phyloP scores from a whole-genome alignment of 2,329 filamentous ascomycete species.

The Trichoderma endophyticum region DNA sequence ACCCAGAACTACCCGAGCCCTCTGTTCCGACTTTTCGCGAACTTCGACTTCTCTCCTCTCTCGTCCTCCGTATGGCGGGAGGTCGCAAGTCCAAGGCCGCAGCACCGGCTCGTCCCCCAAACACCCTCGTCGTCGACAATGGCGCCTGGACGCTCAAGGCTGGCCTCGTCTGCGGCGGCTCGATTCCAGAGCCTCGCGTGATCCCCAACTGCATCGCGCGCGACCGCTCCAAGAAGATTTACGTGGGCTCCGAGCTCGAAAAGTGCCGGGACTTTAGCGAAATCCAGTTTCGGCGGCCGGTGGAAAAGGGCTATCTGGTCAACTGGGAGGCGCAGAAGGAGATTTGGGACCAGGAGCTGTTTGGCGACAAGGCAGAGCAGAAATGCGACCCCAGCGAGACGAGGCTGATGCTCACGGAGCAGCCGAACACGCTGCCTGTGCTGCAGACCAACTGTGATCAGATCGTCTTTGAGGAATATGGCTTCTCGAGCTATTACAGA shows the following conservation, averaged over 20 bases:
- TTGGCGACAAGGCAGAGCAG: slow-evolving; percentile 63
- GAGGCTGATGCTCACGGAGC: slow-evolving; percentile 81
- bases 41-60: background rate
- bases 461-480: slow-evolving; percentile 96
- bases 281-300: slow-evolving; percentile 78
- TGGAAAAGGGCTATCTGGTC: slow-evolving; percentile 92
- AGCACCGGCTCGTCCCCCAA: slow-evolving; percentile 52
- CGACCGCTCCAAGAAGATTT: slow-evolving; percentile 73
- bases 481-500: slow-evolving; percentile 82
- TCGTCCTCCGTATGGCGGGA: slow-evolving; percentile 38
- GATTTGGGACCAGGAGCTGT: slow-evolving; percentile 89
- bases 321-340: slow-evolving; percentile 96
- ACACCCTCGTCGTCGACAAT: slow-evolving; percentile 88
- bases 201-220: slow-evolving; percentile 89
- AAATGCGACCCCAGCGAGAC: slow-evolving; percentile 75
- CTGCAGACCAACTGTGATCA: slow-evolving; percentile 91
- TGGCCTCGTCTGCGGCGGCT: slow-evolving; percentile 60
- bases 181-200: slow-evolving; percentile 57
- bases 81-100: slow-evolving; percentile 52
- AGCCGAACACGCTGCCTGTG: slow-evolving; percentile 75
- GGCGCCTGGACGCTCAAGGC: slow-evolving; percentile 90
- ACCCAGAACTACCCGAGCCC: background rate
- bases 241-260: slow-evolving; percentile 74
- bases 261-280: slow-evolving; percentile 87
- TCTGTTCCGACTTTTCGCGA: slow-evolving; percentile 5